Conservation (phyloP, 352 stramenopile genomes). For the Phytophthora aleatoria region DNA sequence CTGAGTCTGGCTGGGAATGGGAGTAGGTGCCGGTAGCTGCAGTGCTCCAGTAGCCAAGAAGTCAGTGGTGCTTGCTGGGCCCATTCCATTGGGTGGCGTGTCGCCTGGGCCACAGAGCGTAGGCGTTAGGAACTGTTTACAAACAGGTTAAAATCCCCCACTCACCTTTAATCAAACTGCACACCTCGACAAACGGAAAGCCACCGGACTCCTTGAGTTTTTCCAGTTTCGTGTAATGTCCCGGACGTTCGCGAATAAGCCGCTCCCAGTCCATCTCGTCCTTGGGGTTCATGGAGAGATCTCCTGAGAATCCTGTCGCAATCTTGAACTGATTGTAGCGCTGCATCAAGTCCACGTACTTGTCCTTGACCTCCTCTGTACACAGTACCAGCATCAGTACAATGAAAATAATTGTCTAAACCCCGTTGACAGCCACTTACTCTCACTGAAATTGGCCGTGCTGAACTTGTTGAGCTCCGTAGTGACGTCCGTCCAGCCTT, state of each 20-base stretch:
- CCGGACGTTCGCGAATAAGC: constrained; percentile 33
- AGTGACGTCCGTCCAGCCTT: constrained; percentile 32
- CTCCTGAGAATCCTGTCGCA: constrained; percentile 31
- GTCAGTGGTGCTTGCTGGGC: constrained; percentile 22
- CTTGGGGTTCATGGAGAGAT: constrained; percentile 11
- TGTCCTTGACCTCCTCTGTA: constrained; percentile 43
- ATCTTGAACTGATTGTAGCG: constrained; percentile 36
- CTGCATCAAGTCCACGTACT: constrained; percentile 41
- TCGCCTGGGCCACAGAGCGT: constrained; percentile 19
- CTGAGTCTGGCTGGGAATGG: constrained; percentile 10
- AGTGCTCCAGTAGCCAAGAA: constrained; percentile 27
- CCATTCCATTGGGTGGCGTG: constrained; percentile 9
- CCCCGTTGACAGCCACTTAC: constrained; percentile 13
- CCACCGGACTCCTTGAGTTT: constrained; percentile 32
- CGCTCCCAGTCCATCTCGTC: constrained; percentile 36
- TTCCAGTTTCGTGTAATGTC: constrained; percentile 27
- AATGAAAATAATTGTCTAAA: not conserved
- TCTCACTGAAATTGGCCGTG: constrained; percentile 28
- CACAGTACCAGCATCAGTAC: not conserved
- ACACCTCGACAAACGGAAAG: constrained; percentile 35
- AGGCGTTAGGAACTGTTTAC: not conserved
- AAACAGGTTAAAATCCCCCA: not conserved
- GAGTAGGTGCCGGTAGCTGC: constrained; percentile 2
- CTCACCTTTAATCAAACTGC: constrained; percentile 40
- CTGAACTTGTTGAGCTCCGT: constrained; percentile 33